phyloP scores from a whole-genome alignment of 495 filamentous ascomycete species.

The Terfezia boudieri region DNA sequence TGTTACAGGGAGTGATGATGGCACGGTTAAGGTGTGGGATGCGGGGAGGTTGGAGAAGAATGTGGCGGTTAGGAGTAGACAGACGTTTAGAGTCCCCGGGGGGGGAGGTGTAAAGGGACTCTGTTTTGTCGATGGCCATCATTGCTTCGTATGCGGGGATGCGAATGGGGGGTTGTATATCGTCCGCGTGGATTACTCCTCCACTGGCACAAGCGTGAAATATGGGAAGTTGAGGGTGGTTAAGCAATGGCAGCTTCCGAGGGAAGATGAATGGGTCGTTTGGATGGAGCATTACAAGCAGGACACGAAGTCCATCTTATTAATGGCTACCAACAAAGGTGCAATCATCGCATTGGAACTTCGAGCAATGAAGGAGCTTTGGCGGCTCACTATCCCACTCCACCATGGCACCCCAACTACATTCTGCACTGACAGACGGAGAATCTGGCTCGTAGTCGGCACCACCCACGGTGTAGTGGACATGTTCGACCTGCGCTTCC shows the following conservation, averaged over 20 bases:
- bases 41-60: constrained; percentile 72
- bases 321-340: constrained; percentile 71
- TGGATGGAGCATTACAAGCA: constrained; percentile 79
- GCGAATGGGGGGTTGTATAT: constrained; percentile 81
- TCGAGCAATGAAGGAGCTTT: constrained; percentile 64
- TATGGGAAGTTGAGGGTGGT: constrained; percentile 59
- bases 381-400: constrained; percentile 64
- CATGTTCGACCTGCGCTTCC: constrained; percentile 92
- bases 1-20: constrained; percentile 79
- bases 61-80: constrained; percentile 63
- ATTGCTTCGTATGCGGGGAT: constrained; percentile 74
- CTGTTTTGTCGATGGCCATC: constrained; percentile 81
- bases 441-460: constrained; percentile 74
- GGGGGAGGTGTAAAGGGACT: constrained; percentile 55
- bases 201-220: constrained; percentile 31
- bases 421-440: constrained; percentile 66
- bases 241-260: constrained; percentile 56
- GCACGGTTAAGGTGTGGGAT: constrained; percentile 86
- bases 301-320: constrained; percentile 54
- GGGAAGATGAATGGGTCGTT: constrained; percentile 46
- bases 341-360: constrained; percentile 69
- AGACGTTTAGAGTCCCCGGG: constrained; percentile 52
- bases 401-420: constrained; percentile 86
- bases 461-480: constrained; percentile 85
- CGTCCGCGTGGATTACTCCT: constrained; percentile 58